A percentile compares a stretch with the other conserved stretches of the same genome.
Evolutionary conservation across 1,139 yeast genomes (phyloP).

Genomic region (Lizanozyma gosingica): DNA sequence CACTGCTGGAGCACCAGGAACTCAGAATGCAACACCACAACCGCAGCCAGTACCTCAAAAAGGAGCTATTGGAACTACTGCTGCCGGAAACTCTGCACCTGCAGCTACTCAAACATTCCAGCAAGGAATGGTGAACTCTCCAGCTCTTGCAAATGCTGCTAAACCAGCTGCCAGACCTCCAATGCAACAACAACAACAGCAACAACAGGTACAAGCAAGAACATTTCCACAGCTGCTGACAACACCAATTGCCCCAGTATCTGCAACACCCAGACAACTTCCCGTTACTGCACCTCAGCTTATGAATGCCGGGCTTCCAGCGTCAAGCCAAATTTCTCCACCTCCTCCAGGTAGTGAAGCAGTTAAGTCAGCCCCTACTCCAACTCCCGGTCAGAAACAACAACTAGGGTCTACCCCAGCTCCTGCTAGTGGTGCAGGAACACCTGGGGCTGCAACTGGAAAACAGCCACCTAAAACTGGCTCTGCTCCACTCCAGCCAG

Average conservation of each 20-base stretch:
- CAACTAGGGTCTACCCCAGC: neutral
- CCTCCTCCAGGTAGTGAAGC: neutral
- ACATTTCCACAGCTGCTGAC: conserved; percentile 4
- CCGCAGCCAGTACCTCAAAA: conserved; percentile 8
- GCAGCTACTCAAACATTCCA: neutral
- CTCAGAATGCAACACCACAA: conserved; percentile 5
- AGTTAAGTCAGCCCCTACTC: neutral
- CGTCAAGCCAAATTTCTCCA: neutral
- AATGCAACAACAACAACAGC: conserved; percentile 6
- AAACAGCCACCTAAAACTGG: conserved; percentile 1
- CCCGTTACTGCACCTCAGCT: neutral
- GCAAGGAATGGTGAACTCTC: conserved; percentile 2
- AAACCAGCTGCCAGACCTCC: conserved; percentile 27
- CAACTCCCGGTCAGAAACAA: neutral
- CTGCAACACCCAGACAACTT: neutral
- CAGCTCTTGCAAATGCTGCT: conserved; percentile 29
- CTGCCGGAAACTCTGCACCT: neutral
- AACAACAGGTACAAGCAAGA: conserved; percentile 1
- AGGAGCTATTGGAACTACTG: no score
- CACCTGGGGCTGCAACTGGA: conserved; percentile 1
- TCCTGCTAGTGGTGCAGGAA: neutral
- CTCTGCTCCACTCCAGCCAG: neutral
- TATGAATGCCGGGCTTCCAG: neutral
- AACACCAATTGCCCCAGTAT: neutral
- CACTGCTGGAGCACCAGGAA: conserved; percentile 4